These are phyloP conservation scores for Cryptococcus maquisensis DNA, from an alignment of 1,284 basidiomycete species.

Conservation along the genomic window DNA sequence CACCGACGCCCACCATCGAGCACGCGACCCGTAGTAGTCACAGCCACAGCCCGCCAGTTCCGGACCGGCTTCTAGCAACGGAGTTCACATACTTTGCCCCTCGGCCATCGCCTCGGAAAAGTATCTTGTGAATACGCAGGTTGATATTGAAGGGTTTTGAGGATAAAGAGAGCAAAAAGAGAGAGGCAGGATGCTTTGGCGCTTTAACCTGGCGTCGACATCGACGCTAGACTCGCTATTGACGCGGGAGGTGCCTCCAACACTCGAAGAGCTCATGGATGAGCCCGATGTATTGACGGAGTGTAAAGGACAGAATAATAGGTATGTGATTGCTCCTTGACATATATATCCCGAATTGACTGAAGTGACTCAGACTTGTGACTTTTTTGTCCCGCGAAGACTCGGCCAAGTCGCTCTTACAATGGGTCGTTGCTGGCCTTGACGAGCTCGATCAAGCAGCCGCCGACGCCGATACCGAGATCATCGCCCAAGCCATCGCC, in stretches of 20 bases:
- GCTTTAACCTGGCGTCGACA: slow-evolving; percentile 44
- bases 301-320: slow-evolving; percentile 88
- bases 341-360: not conserved
- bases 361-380: slow-evolving; percentile 30
- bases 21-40: no score
- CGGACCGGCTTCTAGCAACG: no score
- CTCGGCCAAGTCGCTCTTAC: slow-evolving; percentile 40
- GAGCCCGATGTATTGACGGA: slow-evolving; percentile 92
- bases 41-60: no score
- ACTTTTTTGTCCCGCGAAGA: slow-evolving; percentile 41
- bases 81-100: no score
- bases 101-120: no score
- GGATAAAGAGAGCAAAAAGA: no score
- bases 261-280: slow-evolving; percentile 85
- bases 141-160: no score
- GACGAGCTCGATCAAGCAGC: slow-evolving; percentile 45
- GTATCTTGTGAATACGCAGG: no score
- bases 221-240: slow-evolving; percentile 46
- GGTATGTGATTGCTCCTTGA: slow-evolving; percentile 26
- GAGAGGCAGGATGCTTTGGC: slow-evolving; percentile 42
- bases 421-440: slow-evolving; percentile 45
- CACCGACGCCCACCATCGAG: no score
- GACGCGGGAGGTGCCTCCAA: slow-evolving; percentile 42
- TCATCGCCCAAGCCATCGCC: slow-evolving; percentile 23
- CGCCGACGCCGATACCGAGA: slow-evolving; percentile 26